Percentiles rank a stretch among this genome's conserved stretches.
These are phyloP conservation scores for Carex pumila DNA, from an alignment of 176 grass and related monocot species.

Conservation along the genomic window DNA sequence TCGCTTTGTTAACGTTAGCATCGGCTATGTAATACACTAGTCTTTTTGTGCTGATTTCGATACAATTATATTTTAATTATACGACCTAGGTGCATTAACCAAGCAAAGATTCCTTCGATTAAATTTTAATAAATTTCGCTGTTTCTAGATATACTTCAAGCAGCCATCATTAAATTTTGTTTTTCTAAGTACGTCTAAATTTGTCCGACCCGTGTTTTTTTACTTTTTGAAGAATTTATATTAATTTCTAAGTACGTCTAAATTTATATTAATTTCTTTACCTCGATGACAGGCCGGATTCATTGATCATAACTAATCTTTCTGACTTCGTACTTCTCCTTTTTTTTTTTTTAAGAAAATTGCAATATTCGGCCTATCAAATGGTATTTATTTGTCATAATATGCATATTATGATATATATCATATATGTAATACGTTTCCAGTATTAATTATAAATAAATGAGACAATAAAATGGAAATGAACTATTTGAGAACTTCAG, in stretches of 20 bases:
- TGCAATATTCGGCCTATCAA: no score
- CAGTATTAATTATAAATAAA: no score
- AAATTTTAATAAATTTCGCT: not conserved
- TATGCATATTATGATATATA: no score
- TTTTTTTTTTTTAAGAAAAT: no score
- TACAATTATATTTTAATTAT: not conserved
- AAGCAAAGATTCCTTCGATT: not conserved
- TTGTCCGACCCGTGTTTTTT: not conserved
- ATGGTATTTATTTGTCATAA: no score
- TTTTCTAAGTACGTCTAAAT: not conserved
- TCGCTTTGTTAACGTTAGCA: not conserved
- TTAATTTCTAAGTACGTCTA: not conserved
- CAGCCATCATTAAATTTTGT: not conserved
- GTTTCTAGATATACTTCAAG: not conserved
- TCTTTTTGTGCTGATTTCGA: not conserved
- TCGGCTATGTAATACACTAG: not conserved
- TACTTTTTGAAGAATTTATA: not conserved
- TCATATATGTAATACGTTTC: no score
- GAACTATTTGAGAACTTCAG: no score
- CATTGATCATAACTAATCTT: no score
- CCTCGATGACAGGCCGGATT: no score
- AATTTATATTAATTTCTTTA: no score
- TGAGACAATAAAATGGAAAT: no score
- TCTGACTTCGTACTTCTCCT: no score
- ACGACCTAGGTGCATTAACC: not conserved